phyloP scores from a whole-genome alignment of 352 stramenopile species.

The Phytophthora podocarpi region DNA sequence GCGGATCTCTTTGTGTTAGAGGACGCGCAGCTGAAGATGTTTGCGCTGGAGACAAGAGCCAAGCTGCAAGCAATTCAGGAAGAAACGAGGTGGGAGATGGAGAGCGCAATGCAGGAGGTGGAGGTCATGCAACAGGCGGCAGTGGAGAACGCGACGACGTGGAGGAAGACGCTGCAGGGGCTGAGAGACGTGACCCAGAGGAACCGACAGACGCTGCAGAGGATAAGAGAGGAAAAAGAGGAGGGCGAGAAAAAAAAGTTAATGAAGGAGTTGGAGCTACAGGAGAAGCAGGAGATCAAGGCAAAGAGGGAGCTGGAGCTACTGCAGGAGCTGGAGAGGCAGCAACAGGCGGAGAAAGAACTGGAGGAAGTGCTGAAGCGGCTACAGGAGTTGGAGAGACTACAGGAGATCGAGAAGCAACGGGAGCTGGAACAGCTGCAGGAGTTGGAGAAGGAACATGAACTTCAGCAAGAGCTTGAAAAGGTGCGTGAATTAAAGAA shows the following conservation, averaged over 20 bases:
- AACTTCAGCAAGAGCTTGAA: neutral
- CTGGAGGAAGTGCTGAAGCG: conserved; percentile 8
- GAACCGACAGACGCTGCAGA: conserved; percentile 19
- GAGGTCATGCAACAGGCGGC: neutral
- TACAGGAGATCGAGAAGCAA: conserved; percentile 1
- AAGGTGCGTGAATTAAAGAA: neutral
- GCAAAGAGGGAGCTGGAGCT: conserved; percentile 4
- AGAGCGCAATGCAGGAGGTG: conserved; percentile 15
- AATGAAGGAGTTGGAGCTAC: conserved; percentile 2
- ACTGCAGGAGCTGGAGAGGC: conserved; percentile 15
- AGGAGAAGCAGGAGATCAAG: conserved; percentile 1
- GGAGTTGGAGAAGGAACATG: neutral
- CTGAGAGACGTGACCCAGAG: conserved; percentile 21
- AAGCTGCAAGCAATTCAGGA: conserved; percentile 14
- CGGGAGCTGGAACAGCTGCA: conserved; percentile 4
- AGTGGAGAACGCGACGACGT: conserved; percentile 22
- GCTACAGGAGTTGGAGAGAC: conserved; percentile 4
- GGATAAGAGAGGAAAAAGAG: conserved; percentile 4
- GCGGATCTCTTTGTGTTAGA: conserved; percentile 31
- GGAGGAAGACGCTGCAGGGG: conserved; percentile 23
- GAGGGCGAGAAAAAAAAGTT: neutral
- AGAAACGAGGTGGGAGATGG: conserved; percentile 20
- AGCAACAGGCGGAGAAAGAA: conserved; percentile 5
- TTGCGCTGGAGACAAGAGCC: conserved; percentile 22
- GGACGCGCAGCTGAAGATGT: conserved; percentile 24